Conservation (phyloP, 192 early-diverging fungal species). For the Lunasporangiospora selenospora region DNA sequence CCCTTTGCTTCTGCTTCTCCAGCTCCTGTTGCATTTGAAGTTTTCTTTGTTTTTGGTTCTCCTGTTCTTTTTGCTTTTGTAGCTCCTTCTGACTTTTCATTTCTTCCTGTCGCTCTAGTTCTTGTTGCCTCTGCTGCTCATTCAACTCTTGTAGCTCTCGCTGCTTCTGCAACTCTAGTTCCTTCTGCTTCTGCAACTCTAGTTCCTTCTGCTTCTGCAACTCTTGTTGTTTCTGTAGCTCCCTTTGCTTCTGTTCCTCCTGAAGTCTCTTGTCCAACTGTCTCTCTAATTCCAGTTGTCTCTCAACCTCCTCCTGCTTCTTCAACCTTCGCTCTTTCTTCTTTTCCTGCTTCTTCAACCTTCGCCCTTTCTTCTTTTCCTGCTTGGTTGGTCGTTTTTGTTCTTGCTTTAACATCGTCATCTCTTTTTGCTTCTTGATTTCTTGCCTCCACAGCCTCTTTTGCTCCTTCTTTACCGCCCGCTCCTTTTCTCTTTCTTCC, state of each 20-base stretch:
- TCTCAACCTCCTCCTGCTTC: neutral
- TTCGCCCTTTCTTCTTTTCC: conserved; percentile 13
- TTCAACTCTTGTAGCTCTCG: neutral
- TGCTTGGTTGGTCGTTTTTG: neutral
- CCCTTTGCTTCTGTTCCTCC: neutral
- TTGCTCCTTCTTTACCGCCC: neutral
- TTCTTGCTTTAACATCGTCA: neutral
- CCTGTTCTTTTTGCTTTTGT: conserved; percentile 7
- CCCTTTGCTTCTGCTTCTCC: too few species aligned
- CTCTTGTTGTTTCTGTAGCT: neutral
- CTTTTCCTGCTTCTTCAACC: conserved; percentile 6
- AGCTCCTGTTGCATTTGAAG: too few species aligned
- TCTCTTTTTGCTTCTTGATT: neutral
- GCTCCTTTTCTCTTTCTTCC: neutral
- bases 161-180: neutral
- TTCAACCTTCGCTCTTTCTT: conserved; percentile 6
- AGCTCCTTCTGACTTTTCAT: neutral
- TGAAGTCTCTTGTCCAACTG: neutral
- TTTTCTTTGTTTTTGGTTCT: too few species aligned
- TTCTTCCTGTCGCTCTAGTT: neutral
- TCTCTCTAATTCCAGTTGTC: neutral
- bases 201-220: neutral
- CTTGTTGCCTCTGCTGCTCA: neutral
- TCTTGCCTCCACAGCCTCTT: neutral
- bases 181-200: neutral